Evolutionary conservation across 108 stramenopile species (phyloP), one percentile per base, ranked within the genome.

Genomic region (Thalassiosira profunda): DNA sequence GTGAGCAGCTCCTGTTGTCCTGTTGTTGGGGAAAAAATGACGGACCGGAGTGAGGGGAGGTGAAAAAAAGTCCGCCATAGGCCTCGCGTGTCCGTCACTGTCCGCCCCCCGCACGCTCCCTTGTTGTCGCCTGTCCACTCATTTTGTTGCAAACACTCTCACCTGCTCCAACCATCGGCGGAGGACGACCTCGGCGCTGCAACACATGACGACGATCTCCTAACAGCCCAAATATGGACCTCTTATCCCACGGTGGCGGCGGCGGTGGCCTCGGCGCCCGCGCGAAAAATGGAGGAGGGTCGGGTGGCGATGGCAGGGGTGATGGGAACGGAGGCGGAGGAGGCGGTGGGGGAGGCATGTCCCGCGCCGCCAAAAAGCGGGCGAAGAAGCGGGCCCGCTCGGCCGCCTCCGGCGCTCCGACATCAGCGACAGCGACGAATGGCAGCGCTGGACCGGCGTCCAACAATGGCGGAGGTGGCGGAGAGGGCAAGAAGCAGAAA

Each of bases 311-410:
- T 1, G 56, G 33, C 1, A 57, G 15, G 9, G 53, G 29, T 14
- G n/a, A 33, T 10, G n/a, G n/a, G n/a, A n/a, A n/a, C n/a, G n/a
- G n/a, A n/a, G n/a, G n/a, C n/a, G n/a, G n/a, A n/a, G n/a, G n/a
- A n/a, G 31, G 3, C 35, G 54, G 56, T 3, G 59, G 63, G 44
- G 76, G 38, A 12, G 86, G 86, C 10, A 84, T 83, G 86, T 93
- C 92, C 23, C 89, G 92, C 18, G 92, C 92, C n/a, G 87, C 92
- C 5, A 90, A 89, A 80, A 90, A 89, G 60, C 79, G 90, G 15
- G 87, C 87, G 56, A 91, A 88, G 75, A 88, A 88, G 64, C 88
- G 76, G 68, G 61, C 63, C 81, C 47, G 86, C 85, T 74, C 59
- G 65, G 24, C 33, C 26, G 15, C 43, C 23, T 23, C 7, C 4